phyloP scores from a whole-genome alignment of 345 rosid species.

The Euclidium syriacum region DNA sequence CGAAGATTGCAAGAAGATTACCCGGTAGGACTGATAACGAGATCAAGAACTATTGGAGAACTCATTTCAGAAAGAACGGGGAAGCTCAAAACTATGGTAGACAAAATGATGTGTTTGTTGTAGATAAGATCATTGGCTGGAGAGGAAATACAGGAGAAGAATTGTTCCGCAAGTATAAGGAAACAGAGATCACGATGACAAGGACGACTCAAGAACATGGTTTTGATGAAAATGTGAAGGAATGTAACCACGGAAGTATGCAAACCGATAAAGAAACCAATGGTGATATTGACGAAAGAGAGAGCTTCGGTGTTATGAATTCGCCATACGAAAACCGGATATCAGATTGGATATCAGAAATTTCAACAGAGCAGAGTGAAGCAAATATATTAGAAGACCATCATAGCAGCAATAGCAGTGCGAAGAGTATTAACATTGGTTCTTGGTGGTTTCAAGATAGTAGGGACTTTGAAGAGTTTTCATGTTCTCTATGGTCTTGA shows the following conservation, averaged over 20 bases:
- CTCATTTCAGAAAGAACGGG: conserved; percentile 46
- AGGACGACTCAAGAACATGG: conserved; percentile 15
- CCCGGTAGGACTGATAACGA: conserved; percentile 78
- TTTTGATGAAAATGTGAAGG: conserved; percentile 4
- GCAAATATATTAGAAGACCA: conserved; percentile 18
- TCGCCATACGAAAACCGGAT: conserved; percentile 53
- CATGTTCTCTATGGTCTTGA: conserved; percentile 24
- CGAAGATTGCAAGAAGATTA: conserved; percentile 58
- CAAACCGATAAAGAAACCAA: conserved; percentile 10
- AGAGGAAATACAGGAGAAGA: neutral
- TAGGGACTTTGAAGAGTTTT: conserved; percentile 25
- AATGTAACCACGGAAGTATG: neutral
- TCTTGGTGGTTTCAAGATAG: conserved; percentile 30
- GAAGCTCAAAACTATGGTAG: conserved; percentile 33
- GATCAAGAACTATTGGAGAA: conserved; percentile 73
- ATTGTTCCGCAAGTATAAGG: conserved; percentile 7
- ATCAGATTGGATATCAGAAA: conserved; percentile 49
- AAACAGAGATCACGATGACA: conserved; percentile 4
- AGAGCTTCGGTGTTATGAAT: conserved; percentile 22
- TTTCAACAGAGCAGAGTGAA: conserved; percentile 32
- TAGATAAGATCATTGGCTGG: conserved; percentile 7
- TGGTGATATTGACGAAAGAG: conserved; percentile 4
- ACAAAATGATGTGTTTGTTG: neutral
- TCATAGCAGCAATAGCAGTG: conserved; percentile 15
- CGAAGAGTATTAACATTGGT: conserved; percentile 9